phyloP scores from a whole-genome alignment of 2,329 filamentous ascomycete species.

The Colletotrichum higginsianum region DNA sequence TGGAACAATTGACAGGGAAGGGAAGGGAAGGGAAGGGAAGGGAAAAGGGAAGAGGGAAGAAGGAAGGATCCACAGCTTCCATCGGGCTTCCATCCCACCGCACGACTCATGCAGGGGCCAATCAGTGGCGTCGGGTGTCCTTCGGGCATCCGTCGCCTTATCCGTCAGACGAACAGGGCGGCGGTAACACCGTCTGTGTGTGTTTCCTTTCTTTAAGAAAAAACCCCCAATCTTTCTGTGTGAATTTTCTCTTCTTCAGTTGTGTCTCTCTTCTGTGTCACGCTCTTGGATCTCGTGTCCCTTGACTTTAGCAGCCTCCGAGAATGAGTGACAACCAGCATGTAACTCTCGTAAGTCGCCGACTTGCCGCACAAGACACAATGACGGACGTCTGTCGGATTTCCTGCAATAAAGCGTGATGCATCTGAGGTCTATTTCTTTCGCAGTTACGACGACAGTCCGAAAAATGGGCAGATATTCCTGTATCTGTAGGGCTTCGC shows the following conservation, averaged over 20 bases:
- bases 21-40: constrained; percentile 2
- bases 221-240: no score
- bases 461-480: not conserved
- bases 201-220: no score
- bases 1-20: not conserved
- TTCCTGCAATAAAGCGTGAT: not conserved
- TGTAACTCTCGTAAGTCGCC: not conserved
- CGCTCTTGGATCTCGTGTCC: not conserved
- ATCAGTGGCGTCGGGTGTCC: constrained; percentile 33
- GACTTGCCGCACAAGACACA: not conserved
- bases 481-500: not conserved
- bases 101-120: constrained; percentile 39
- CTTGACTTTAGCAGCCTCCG: not conserved
- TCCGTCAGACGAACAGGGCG: constrained; percentile 34
- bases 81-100: constrained; percentile 35
- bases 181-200: constrained; percentile 24
- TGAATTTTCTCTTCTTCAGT: not conserved
- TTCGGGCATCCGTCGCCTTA: constrained; percentile 30
- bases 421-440: not conserved
- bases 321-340: not conserved
- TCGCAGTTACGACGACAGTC: not conserved
- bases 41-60: not conserved
- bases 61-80: constrained; percentile 32
- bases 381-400: not conserved
- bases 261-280: not conserved